Evolutionary conservation across 495 filamentous ascomycete genomes (phyloP), one percentile per base, ranked within the genome.

Genomic region (Podospora pseudocomata): DNA sequence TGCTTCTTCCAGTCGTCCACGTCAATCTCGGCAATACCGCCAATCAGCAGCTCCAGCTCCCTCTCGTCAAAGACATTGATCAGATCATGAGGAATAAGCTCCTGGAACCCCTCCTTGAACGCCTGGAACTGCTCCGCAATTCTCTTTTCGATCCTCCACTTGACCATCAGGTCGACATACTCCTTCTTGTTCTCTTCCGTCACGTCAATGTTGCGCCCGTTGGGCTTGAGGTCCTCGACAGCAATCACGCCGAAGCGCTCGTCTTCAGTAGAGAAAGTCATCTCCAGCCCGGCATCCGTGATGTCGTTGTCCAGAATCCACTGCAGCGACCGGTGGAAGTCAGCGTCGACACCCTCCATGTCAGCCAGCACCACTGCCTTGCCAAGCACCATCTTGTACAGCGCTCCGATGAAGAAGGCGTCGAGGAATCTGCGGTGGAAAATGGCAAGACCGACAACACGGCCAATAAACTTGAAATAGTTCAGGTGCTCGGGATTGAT

Each of bases 1-100:
- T 99, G 95, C 82, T 99, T 99, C 89, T 99, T 99, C 95, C 95
- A 99, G 79, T 99, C 95, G 61, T 98, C 95, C 20, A 99, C 96
- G 74, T 99, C 95, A 72, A 99, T 99, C 78, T 99, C 95, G 58
- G 95, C 96, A 75, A 99, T 99, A 85, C 95, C 95, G 70, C 95
- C 95, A 76, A 99, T 98, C 70, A 99, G 83, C 72, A 99, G 81
- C 79, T 99, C 95, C 61, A 99, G 83, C 78, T 99, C 95, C 66
- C 95, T 91, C 83, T 98, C 95, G 75, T 99, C 95, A 75, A 99
- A 99, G 59, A 99, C 95, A 72, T 97, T 97, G 78, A 99, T 93
- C 32, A 99, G 86, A 73, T 99, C 95, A 49, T 93, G 86, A 0
- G 95, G 95, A 69, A 99, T 98, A 64, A 99, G 84, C 82, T 99